Percentiles rank a stretch among this genome's conserved stretches.
These are phyloP conservation scores for Asterophora parasitica DNA, from an alignment of 768 basidiomycete species.

Conservation along the genomic window DNA sequence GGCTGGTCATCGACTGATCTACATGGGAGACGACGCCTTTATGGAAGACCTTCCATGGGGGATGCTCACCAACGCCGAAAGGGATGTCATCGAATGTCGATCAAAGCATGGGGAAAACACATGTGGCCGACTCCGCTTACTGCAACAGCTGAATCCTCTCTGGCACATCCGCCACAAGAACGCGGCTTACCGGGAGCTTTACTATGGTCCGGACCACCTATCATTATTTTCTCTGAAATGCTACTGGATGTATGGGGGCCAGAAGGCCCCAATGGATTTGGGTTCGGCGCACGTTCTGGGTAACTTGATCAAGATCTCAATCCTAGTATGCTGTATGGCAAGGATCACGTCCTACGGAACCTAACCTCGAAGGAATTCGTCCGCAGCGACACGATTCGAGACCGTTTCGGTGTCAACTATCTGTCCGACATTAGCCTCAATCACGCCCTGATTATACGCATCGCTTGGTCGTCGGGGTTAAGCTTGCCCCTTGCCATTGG, in stretches of 20 bases:
- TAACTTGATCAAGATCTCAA: background rate
- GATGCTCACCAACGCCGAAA: slow-evolving; percentile 1
- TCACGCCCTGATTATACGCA: background rate
- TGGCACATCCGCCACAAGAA: background rate
- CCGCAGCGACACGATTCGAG: background rate
- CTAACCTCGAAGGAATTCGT: background rate
- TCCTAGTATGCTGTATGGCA: background rate
- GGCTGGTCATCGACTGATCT: slow-evolving; percentile 21
- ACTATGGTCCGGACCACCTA: background rate
- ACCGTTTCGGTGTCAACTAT: background rate
- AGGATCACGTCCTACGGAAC: background rate
- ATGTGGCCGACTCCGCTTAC: background rate
- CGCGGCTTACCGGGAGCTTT: background rate
- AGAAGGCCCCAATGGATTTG: background rate
- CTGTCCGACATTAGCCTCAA: background rate
- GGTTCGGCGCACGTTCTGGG: background rate
- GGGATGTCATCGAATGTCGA: background rate
- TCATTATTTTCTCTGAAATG: background rate
- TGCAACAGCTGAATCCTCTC: background rate
- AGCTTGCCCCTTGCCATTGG: background rate
- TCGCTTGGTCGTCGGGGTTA: background rate
- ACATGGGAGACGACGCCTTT: slow-evolving; percentile 11
- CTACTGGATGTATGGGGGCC: background rate
- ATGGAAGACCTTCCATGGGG: slow-evolving; percentile 6
- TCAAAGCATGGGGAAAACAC: background rate